These are phyloP conservation scores for Isoetes engelmannii DNA, from an alignment of 83 land plant genomes.

Conservation along the genomic window DNA sequence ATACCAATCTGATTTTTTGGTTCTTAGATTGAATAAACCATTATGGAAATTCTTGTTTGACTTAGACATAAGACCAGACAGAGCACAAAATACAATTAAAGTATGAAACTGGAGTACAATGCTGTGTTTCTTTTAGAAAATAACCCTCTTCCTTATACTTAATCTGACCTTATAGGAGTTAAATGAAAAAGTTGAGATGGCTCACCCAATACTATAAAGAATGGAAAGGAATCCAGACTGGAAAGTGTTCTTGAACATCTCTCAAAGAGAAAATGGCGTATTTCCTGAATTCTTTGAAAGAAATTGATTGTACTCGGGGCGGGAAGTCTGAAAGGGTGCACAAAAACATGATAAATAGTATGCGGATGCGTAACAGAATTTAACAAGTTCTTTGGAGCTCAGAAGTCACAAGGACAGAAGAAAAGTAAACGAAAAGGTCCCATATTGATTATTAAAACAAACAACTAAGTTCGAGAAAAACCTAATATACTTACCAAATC, in stretches of 20 bases:
- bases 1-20: too few relatives aligned
- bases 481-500: conserved; percentile 44
- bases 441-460: background rate
- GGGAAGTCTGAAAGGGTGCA: background rate
- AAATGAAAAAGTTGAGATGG: background rate
- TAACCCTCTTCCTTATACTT: too few relatives aligned
- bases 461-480: too few relatives aligned
- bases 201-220: conserved; percentile 86
- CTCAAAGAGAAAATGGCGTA: background rate
- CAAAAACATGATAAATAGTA: background rate
- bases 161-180: too few relatives aligned
- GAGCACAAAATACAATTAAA: background rate
- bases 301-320: conserved; percentile 10
- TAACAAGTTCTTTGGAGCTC: background rate
- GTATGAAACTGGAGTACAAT: background rate
- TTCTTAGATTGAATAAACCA: too few relatives aligned
- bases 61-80: background rate
- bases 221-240: conserved; percentile 87
- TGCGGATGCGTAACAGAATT: too few relatives aligned
- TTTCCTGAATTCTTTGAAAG: background rate
- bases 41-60: too few relatives aligned
- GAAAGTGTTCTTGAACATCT: conserved; percentile 84
- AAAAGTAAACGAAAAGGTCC: background rate
- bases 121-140: too few relatives aligned
- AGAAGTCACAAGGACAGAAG: background rate